A percentile compares a stretch with the other conserved stretches of the same genome.
phyloP scores from a whole-genome alignment of 225 moss, liverwort and hornwort species.

The Neckera pumila region DNA sequence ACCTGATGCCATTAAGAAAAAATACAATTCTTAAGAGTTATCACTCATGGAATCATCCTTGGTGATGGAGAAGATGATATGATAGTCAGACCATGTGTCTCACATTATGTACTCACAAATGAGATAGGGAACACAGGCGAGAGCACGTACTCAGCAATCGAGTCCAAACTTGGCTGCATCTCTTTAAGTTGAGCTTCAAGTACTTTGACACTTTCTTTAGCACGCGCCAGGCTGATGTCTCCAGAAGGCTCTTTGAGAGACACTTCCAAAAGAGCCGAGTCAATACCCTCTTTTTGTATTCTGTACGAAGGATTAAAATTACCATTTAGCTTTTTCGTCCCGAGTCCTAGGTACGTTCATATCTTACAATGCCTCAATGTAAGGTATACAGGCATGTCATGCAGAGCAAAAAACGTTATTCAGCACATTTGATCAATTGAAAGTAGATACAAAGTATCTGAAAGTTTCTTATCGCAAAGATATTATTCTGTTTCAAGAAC shows the following conservation, averaged over 20 bases:
- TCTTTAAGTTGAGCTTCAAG: slow-evolving; percentile 74
- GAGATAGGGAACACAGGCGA: background rate
- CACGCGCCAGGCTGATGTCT: slow-evolving; percentile 48
- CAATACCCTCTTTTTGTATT: slow-evolving; percentile 68
- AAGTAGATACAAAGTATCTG: background rate
- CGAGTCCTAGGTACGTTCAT: background rate
- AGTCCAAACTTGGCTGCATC: slow-evolving; percentile 79
- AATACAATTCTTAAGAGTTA: background rate
- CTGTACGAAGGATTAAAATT: slow-evolving; percentile 16
- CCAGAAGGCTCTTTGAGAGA: slow-evolving; percentile 53
- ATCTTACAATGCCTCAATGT: background rate
- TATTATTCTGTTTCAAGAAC: background rate
- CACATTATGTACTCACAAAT: background rate
- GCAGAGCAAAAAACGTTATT: background rate
- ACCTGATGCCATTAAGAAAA: slow-evolving; percentile 30
- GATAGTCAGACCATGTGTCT: background rate
- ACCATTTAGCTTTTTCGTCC: background rate
- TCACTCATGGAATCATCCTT: background rate
- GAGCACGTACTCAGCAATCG: slow-evolving; percentile 73
- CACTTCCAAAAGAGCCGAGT: slow-evolving; percentile 38
- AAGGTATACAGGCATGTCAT: background rate
- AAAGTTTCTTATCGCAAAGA: background rate
- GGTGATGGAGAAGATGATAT: background rate
- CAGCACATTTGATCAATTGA: background rate
- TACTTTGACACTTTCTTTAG: slow-evolving; percentile 54